Base-by-base conservation (phyloP, 495 filamentous ascomycete genomes). In the Aspergillus asperescens region DNA sequence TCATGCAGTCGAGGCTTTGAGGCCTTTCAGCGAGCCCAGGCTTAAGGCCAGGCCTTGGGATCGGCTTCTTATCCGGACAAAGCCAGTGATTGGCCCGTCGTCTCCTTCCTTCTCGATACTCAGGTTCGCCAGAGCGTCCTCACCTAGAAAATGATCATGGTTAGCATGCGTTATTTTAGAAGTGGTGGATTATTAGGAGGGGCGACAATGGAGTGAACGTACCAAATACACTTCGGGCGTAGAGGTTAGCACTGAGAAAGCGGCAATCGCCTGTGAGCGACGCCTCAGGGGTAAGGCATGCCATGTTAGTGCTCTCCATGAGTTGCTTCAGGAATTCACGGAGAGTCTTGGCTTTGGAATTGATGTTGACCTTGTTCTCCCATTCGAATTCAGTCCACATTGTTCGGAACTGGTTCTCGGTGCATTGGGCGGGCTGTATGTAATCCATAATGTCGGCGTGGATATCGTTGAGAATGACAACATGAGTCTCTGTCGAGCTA, bases 371-470 rank as follows among this genome's bases (percentile, higher is more conserved):
- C 81, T 99, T 99, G 77, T 99, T 99, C 78, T 99, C 94, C 94
- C 94, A 99, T 70, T 99, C 94, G 56, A 99, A 99, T 63, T 99
- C 94, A 27, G 94, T 97, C 94, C 94, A 99, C 94, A 99, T 99
- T 19, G 90, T 95, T 29, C 94, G 82, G 84, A 99, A 99, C 64
- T 97, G 90, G 28, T 92, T 96, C 77, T 99, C 94, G 12, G 88
- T 91, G 77, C 94, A 99, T 35, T 89, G 80, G 10, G 93, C 94
- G 7, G 94, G 94, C 62, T 97, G 91, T 60, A 99, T 99, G 72
- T 99, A 99, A 71, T 99, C 94, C 94, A 99, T 99, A 62, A 99
- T 97, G 66, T 99, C 94, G 54, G 96, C 93, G 66, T 97, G 94
- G 27, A 99, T 85, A 66, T 99, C 94, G 68, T 97, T 97, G 40